Conservation (phyloP, 2,329 filamentous ascomycete species). For the Phoma sp. region DNA sequence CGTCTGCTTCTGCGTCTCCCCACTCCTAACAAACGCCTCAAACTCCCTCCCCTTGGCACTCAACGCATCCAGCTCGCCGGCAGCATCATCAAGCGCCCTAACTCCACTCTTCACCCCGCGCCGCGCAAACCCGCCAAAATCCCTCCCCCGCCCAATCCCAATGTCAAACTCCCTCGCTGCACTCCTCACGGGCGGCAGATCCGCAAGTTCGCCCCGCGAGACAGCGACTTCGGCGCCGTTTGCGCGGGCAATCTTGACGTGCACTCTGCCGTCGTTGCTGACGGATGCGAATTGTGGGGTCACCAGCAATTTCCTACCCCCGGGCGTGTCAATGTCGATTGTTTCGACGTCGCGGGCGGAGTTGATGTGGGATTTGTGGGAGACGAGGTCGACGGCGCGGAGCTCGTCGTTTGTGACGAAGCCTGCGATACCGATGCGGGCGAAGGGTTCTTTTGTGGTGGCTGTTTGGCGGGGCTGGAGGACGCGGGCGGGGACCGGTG, state of each 20-base stretch:
- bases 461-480: conserved; percentile 50
- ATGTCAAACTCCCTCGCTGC: too few species aligned
- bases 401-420: conserved; percentile 52
- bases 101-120: too few species aligned
- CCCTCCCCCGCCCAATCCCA: too few species aligned
- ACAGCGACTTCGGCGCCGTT: conserved; percentile 34
- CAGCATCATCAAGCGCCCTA: too few species aligned
- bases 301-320: conserved; percentile 63
- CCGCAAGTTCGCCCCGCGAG: conserved; percentile 34
- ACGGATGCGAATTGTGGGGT: conserved; percentile 53
- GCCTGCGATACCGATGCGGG: conserved; percentile 55
- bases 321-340: conserved; percentile 52
- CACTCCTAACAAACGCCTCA: too few species aligned
- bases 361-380: conserved; percentile 25
- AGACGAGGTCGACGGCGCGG: conserved; percentile 40
- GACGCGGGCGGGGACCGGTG: conserved; percentile 66
- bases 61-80: too few species aligned
- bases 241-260: conserved; percentile 34
- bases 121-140: too few species aligned
- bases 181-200: conserved; percentile 26
- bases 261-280: conserved; percentile 39
- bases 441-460: conserved; percentile 30
- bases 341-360: conserved; percentile 40
- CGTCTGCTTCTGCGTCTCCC: too few species aligned
- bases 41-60: too few species aligned